Percentiles rank a stretch among this genome's conserved stretches.
Conservation (phyloP, 139 green algal genomes). For the Zygnema cylindricum region DNA sequence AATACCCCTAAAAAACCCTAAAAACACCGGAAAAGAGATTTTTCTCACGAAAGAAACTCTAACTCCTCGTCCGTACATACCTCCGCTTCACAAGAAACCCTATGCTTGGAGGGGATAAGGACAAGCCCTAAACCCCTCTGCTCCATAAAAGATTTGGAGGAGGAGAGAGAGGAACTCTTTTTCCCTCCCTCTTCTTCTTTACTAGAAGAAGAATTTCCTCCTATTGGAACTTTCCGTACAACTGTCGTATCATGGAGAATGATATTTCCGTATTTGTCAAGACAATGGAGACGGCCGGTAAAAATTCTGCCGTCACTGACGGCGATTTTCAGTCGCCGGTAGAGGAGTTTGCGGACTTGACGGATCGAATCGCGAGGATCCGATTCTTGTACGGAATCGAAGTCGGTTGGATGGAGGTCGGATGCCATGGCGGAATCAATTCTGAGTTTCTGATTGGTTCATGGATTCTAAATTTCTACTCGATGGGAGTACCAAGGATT, state of each 20-base stretch:
- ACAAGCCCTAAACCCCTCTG: constrained; percentile 12
- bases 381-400: too few relatives aligned
- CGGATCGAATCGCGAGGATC: too few relatives aligned
- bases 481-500: too few relatives aligned
- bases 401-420: too few relatives aligned
- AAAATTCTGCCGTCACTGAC: constrained; percentile 67
- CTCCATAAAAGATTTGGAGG: not conserved
- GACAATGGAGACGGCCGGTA: constrained; percentile 68
- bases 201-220: not conserved
- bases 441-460: too few relatives aligned
- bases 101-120: not conserved
- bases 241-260: constrained; percentile 67
- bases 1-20: too few relatives aligned
- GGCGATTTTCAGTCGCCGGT: constrained; percentile 58
- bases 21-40: too few relatives aligned
- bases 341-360: constrained; percentile 13
- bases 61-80: too few relatives aligned
- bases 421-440: too few relatives aligned
- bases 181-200: not conserved
- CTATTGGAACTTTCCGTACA: not conserved
- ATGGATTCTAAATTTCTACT: too few relatives aligned
- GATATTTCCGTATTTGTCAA: constrained; percentile 76
- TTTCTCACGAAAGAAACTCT: too few relatives aligned
- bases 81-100: not conserved
- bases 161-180: not conserved